Evolutionary conservation across 306 rosid species (phyloP).

Genomic region (Comarum palustre): DNA sequence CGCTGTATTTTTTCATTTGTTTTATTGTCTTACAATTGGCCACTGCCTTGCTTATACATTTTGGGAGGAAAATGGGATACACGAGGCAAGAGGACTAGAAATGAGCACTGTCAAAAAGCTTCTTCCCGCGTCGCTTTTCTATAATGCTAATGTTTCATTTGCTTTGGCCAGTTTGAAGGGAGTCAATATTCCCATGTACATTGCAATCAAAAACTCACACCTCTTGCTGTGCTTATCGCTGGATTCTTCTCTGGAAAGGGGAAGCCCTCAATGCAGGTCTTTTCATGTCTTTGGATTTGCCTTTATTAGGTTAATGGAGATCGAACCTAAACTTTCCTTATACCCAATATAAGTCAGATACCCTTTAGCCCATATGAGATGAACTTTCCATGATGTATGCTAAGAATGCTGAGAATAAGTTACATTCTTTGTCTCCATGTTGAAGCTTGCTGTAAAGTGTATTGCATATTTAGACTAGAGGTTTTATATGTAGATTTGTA

Average conservation of each 20-base stretch:
- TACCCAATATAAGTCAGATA: not conserved
- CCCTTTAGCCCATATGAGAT: not conserved
- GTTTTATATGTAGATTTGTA: not conserved
- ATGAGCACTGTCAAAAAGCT: constrained; percentile 68
- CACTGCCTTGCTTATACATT: constrained; percentile 66
- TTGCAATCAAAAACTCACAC: constrained; percentile 95
- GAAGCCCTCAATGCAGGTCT: constrained; percentile 70
- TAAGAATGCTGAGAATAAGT: not conserved
- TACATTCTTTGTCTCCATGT: not conserved
- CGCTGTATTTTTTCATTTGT: not conserved
- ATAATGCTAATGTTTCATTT: constrained; percentile 94
- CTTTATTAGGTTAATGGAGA: not conserved
- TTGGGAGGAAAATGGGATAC: constrained; percentile 67
- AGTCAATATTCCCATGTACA: constrained; percentile 94
- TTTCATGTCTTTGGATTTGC: not conserved
- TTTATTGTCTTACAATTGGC: constrained; percentile 44
- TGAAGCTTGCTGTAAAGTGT: not conserved
- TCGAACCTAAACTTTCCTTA: not conserved
- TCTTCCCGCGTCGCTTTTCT: constrained; percentile 73
- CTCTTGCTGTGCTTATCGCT: constrained; percentile 80
- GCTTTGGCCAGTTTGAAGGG: constrained; percentile 97
- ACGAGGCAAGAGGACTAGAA: constrained; percentile 58
- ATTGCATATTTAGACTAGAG: not conserved
- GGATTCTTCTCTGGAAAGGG: constrained; percentile 75
- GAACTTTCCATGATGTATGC: not conserved